Percentiles rank a stretch among this genome's conserved stretches.
phyloP scores from a whole-genome alignment of 768 basidiomycete genomes.

The Tylopilus vinaceipallidus region DNA sequence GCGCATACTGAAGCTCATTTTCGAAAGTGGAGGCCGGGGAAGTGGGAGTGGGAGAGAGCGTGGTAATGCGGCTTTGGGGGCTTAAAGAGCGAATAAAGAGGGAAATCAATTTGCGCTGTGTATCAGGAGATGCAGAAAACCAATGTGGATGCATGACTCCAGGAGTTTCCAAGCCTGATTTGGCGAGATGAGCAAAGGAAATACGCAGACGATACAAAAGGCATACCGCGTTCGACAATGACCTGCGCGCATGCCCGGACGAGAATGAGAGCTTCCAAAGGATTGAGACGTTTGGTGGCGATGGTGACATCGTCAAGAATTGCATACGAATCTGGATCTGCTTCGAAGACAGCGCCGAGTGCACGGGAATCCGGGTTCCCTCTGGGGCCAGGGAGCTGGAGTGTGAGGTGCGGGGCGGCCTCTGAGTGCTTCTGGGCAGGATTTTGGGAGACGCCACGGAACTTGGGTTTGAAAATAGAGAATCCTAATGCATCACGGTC shows the following conservation, averaged over 20 bases:
- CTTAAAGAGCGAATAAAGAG: conserved; percentile 65
- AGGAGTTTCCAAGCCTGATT: conserved; percentile 71
- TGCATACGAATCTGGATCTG: conserved; percentile 47
- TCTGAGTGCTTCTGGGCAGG: conserved; percentile 33
- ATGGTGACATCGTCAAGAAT: conserved; percentile 53
- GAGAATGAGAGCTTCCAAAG: conserved; percentile 60
- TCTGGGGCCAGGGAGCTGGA: conserved; percentile 57
- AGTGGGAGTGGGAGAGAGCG: conserved; percentile 50
- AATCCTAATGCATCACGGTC: conserved; percentile 46
- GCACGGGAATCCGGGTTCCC: conserved; percentile 45
- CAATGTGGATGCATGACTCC: conserved; percentile 87
- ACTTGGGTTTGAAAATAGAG: conserved; percentile 50
- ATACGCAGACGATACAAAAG: background rate
- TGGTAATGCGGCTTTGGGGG: conserved; percentile 42
- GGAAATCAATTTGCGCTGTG: conserved; percentile 69
- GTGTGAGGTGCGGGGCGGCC: conserved; percentile 54
- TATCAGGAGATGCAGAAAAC: conserved; percentile 68
- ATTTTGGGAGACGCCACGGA: conserved; percentile 37
- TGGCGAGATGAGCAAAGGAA: conserved; percentile 3
- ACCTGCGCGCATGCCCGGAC: conserved; percentile 67
- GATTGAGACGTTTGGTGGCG: conserved; percentile 55
- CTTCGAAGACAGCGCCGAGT: conserved; percentile 59
- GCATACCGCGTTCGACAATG: conserved; percentile 62
- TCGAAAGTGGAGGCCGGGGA: conserved; percentile 54
- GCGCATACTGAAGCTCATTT: conserved; percentile 60